Base-by-base conservation (phyloP, 2,329 filamentous ascomycete genomes). In the Thielaviopsis cerberus region DNA sequence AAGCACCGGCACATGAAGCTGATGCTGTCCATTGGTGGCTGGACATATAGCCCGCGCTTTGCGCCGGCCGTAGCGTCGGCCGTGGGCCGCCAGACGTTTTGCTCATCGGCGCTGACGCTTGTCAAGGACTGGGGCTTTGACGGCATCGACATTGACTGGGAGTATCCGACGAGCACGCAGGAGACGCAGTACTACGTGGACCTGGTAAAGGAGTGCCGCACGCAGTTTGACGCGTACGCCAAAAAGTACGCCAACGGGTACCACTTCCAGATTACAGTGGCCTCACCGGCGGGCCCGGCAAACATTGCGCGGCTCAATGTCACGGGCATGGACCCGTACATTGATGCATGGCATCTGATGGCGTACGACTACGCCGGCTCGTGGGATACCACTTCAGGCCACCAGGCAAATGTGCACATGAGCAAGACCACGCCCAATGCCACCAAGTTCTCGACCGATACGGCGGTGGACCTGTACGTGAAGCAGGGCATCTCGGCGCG, bases 1-100 rank as follows among this genome's bases (percentile, higher is more conserved):
- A 71, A 76, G 63, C 80, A 94, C 67, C 80, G 87, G 22, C 80
- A 86, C 56, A 70, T 94, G 59, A 94, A 94, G 70, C 76, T 85
- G 1, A 71, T 92, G n/a, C 76, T 92, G 8, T 88, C 83, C 37
- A 85, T 94, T 61, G 88, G 88, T 48, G 88, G 88, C 17, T 92
- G 83, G 81, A 86, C 81, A 0, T 88, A 85, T 67, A 86, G 83
- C 3, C 70, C 77, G 57, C 84, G 86, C 64, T 88, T 91, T 66
- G 74, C 80, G 0, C 71, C 72, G 6, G 78, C 83, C 0, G 80
- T 80, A 0, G 80, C 79, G 20, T 83, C 82, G 0, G 73, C 76
- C 0, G 71, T 73, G 5, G 80, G 83, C 7, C 78, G 87, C 13
- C 70, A 72, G 61, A 75, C 62, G 1, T 94, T 94, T 66, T 87